Evolutionary conservation across 768 basidiomycete species (phyloP), one percentile per base, ranked within the genome.

Genomic region (Tricholoma sp.): DNA sequence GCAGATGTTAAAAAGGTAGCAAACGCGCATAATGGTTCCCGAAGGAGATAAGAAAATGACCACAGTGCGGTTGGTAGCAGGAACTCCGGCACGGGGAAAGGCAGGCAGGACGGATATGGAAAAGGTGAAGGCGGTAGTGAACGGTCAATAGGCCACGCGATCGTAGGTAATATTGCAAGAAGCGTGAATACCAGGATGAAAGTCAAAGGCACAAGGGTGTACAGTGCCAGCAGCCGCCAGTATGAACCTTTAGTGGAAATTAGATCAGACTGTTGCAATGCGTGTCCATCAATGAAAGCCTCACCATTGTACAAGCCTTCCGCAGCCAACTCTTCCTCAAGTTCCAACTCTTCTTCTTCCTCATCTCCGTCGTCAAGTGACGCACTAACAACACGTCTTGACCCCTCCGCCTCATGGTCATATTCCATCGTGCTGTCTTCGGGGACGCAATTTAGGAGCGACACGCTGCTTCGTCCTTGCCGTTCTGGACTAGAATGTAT

Each of bases 31-130:
- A 83, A 59, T 11, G 81, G 81, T 9, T 73, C 66, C 52, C 81
- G 76, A 21, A 86, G 73, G 21, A 81, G 71, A 65, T 86, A 77
- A 1, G 81, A 75, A 27, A 88, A 70, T 12, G 80, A 74, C 77
- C 83, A 92, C 47, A 91, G 74, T 3, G 83, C 78, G 16, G 77
- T 75, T 0, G 88, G 80, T 45, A 82, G 71, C 54, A 88, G 64
- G 16, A 89, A 63, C 68, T 91, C 88, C 10, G 86, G 83, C 16
- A 89, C 62, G 1, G 89, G 88, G 27, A 78, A 81, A 2, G 82
- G 83, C 63, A 87, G 79, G 66, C 75, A 74, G 1, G 75, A 72
- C 1, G 75, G 68, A 45, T 82, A 82, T 8, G 72, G 77, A 45
- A 75, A 77, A 2, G 64, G 58, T 24, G 46, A 32, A n/a, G 64